Conservation (phyloP, 495 filamentous ascomycete species). For the Daldinia grandis region DNA sequence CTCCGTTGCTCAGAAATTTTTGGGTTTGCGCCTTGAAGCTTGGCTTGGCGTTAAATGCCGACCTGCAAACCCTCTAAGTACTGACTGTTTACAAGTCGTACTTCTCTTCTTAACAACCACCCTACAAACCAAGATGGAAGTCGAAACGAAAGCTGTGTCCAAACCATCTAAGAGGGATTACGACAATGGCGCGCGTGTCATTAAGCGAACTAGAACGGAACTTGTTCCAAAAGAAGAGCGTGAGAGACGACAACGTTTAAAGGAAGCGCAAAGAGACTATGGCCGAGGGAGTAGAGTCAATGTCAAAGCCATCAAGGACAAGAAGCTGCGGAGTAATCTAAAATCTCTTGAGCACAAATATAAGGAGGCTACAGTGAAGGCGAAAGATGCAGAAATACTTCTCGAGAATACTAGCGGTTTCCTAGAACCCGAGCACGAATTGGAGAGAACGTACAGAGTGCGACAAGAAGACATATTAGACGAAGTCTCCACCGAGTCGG, state of each 20-base stretch:
- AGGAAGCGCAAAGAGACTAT: conserved; percentile 79
- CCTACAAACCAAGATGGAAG: conserved; percentile 19
- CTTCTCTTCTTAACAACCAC: neutral
- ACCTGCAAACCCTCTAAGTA: conserved; percentile 1
- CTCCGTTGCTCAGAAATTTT: conserved; percentile 28
- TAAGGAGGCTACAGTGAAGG: conserved; percentile 77
- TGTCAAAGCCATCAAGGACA: conserved; percentile 71
- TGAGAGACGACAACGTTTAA: conserved; percentile 53
- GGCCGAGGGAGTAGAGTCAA: conserved; percentile 80
- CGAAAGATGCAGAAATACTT: conserved; percentile 94
- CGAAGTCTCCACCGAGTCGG: conserved; percentile 79
- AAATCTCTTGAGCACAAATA: conserved; percentile 80
- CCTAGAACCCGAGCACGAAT: conserved; percentile 84
- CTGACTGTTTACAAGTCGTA: neutral
- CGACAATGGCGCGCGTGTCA: conserved; percentile 57
- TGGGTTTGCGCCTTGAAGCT: conserved; percentile 11
- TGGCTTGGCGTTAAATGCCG: conserved; percentile 24
- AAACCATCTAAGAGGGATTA: conserved; percentile 12
- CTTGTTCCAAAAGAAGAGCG: conserved; percentile 53
- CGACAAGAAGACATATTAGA: conserved; percentile 84
- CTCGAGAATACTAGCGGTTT: conserved; percentile 88
- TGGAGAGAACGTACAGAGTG: conserved; percentile 92
- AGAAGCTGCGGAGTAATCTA: conserved; percentile 85
- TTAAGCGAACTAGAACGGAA: conserved; percentile 56
- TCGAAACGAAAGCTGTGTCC: conserved; percentile 3